Percentiles rank a stretch among this genome's conserved stretches.
Evolutionary conservation across 2,329 filamentous ascomycete species (phyloP).

Genomic region (Colletotrichum euphorbiae): DNA sequence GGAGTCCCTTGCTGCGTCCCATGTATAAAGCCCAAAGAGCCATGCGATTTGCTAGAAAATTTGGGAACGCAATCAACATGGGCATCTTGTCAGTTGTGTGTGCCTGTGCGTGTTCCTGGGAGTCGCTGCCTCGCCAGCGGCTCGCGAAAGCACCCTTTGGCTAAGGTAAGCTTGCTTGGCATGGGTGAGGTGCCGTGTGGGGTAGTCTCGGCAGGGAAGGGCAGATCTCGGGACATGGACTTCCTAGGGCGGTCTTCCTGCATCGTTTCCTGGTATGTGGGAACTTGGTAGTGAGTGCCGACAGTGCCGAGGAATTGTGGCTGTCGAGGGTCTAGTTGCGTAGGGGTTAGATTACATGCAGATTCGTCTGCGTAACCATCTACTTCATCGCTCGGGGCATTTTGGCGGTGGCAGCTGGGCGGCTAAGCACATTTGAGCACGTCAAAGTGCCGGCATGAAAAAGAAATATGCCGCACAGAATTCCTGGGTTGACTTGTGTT

Average conservation of each 20-base stretch:
- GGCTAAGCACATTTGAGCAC: constrained; percentile 21
- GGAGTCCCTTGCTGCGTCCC: constrained; percentile 26
- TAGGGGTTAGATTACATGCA: constrained; percentile 16
- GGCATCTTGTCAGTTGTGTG: too few species aligned
- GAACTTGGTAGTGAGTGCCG: neutral
- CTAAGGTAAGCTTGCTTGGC: constrained; percentile 33
- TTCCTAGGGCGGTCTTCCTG: constrained; percentile 4
- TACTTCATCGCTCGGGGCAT: neutral
- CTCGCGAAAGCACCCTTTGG: neutral
- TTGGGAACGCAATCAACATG: constrained; percentile 1
- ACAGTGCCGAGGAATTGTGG: constrained; percentile 8
- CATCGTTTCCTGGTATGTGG: constrained; percentile 7
- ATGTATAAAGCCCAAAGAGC: constrained; percentile 21
- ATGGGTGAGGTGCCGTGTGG: constrained; percentile 26
- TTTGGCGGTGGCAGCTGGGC: neutral
- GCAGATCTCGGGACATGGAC: constrained; percentile 26
- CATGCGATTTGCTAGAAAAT: constrained; percentile 4
- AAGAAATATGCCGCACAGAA: neutral
- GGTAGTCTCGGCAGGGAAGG: constrained; percentile 17
- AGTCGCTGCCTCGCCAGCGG: neutral
- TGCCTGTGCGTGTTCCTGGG: too few species aligned
- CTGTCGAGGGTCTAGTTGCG: neutral
- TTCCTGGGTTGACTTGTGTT: neutral
- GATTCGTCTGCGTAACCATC: neutral
- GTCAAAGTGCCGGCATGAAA: constrained; percentile 1